A percentile compares a stretch with the other conserved stretches of the same genome.
Conservation (phyloP, 208 protist genomes). For the Leishmania aethiopica region DNA sequence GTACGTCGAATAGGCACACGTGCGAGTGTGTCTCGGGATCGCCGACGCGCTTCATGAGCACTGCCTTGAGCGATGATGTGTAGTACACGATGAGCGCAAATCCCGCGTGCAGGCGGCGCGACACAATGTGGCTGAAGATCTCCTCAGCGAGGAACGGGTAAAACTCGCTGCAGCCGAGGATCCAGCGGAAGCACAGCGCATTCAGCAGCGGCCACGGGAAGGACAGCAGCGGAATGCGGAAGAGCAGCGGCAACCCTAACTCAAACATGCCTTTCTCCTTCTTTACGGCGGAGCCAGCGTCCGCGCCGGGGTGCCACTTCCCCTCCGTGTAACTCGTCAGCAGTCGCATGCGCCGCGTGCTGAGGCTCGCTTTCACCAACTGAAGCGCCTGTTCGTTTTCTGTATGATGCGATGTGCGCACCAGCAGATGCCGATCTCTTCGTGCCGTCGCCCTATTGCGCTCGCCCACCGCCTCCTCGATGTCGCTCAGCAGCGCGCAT, state of each 20-base stretch:
- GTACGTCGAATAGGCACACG: constrained; percentile 56
- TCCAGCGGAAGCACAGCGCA: constrained; percentile 57
- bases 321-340: constrained; percentile 43
- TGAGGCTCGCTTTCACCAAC: constrained; percentile 38
- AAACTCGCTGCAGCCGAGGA: constrained; percentile 46
- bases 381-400: constrained; percentile 50
- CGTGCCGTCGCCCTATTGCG: constrained; percentile 21
- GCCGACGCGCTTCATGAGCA: constrained; percentile 34
- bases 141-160: constrained; percentile 43
- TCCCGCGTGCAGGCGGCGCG: constrained; percentile 59
- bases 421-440: constrained; percentile 28
- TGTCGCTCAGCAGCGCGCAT: constrained; percentile 23
- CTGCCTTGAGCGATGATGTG: constrained; percentile 44
- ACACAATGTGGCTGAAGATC: constrained; percentile 57
- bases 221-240: constrained; percentile 17
- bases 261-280: not conserved
- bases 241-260: constrained; percentile 7
- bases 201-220: constrained; percentile 60
- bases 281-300: not conserved
- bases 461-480: constrained; percentile 24
- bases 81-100: constrained; percentile 56
- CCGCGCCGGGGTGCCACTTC: not conserved
- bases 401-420: constrained; percentile 17
- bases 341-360: constrained; percentile 37
- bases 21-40: constrained; percentile 1